phyloP scores from a whole-genome alignment of 352 stramenopile species.

The Phytophthora foliorum region DNA sequence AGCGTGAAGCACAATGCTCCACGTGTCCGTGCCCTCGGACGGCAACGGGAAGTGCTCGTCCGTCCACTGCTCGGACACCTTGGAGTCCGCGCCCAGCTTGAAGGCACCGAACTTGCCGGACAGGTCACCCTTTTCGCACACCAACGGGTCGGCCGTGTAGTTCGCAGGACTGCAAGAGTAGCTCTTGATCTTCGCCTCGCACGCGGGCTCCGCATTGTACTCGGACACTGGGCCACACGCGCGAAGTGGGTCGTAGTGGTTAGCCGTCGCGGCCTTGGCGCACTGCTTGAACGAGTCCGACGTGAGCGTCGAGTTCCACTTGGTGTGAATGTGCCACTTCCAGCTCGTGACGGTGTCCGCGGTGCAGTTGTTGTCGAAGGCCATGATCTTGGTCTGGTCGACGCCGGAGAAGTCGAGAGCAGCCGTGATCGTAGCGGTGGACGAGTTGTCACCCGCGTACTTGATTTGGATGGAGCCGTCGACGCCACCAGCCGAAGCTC shows the following conservation, averaged over 20 bases:
- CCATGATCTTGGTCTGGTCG: conserved; percentile 32
- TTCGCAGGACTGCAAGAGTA: conserved; percentile 56
- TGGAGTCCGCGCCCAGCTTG: conserved; percentile 33
- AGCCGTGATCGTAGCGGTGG: conserved; percentile 47
- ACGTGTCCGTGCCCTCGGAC: conserved; percentile 52
- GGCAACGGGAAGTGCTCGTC: conserved; percentile 57
- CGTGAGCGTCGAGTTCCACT: conserved; percentile 45
- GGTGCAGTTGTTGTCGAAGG: conserved; percentile 54
- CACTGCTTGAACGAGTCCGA: conserved; percentile 58
- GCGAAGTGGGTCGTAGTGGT: conserved; percentile 63
- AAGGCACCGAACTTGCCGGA: conserved; percentile 69
- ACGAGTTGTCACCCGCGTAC: conserved; percentile 43
- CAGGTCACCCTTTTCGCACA: conserved; percentile 68
- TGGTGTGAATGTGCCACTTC: conserved; percentile 73
- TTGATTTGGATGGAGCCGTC: conserved; percentile 49
- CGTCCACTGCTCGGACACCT: conserved; percentile 41
- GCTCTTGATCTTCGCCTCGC: conserved; percentile 35
- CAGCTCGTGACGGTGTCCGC: conserved; percentile 42
- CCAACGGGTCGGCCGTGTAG: conserved; percentile 49
- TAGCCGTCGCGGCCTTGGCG: conserved; percentile 44
- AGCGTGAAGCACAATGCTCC: conserved; percentile 76
- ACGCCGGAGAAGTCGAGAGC: conserved; percentile 55
- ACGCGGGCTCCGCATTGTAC: conserved; percentile 40
- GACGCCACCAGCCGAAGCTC: conserved; percentile 40
- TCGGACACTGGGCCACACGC: conserved; percentile 63